A percentile compares a stretch with the other conserved stretches of the same genome.
phyloP scores from a whole-genome alignment of 2,329 filamentous ascomycete species.

The Cladophialophora chaetospira region DNA sequence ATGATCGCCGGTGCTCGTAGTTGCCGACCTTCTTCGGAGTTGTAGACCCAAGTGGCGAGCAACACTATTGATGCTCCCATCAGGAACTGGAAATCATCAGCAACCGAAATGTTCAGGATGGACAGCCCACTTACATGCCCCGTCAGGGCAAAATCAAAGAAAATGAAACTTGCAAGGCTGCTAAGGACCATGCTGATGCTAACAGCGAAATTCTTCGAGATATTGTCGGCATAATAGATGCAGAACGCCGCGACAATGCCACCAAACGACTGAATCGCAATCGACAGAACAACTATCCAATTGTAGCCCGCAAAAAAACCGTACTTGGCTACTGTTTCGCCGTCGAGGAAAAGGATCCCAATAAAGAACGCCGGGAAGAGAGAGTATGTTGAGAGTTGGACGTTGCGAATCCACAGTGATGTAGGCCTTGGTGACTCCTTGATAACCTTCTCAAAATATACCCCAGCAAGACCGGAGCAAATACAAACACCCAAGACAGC shows the following conservation, averaged over 20 bases:
- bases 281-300: conserved; percentile 82
- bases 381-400: conserved; percentile 92
- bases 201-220: conserved; percentile 90
- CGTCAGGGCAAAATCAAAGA: conserved; percentile 79
- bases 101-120: neutral
- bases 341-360: conserved; percentile 85
- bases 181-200: conserved; percentile 89
- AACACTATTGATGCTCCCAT: conserved; percentile 78
- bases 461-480: conserved; percentile 80
- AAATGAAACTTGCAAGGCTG: conserved; percentile 78
- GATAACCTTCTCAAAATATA: conserved; percentile 73
- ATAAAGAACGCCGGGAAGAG: conserved; percentile 85
- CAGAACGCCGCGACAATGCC: conserved; percentile 82
- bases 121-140: conserved; percentile 62
- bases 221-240: conserved; percentile 83
- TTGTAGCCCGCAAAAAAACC: conserved; percentile 97
- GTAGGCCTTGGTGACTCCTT: conserved; percentile 76
- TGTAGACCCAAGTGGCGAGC: conserved; percentile 83
- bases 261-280: conserved; percentile 78
- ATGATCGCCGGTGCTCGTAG: conserved; percentile 56
- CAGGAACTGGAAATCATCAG: conserved; percentile 64
- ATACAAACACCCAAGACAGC: conserved; percentile 77
- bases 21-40: conserved; percentile 57
- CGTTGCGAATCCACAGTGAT: conserved; percentile 90
- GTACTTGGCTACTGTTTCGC: conserved; percentile 75